These are phyloP conservation scores for Rauvolfia tetraphylla DNA, from an alignment of 257 asterid species.

Conservation along the genomic window DNA sequence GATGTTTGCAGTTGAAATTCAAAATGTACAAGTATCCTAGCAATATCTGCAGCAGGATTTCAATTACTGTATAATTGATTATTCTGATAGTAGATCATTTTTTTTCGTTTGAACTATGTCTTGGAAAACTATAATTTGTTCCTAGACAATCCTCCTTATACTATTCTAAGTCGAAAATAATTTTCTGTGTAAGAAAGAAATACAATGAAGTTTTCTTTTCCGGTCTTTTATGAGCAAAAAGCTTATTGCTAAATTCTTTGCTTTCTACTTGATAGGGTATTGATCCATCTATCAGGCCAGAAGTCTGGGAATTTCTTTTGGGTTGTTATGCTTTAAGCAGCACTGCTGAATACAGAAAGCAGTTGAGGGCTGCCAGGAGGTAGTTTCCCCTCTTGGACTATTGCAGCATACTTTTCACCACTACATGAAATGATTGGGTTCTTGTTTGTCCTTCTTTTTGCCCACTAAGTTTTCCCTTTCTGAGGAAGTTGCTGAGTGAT, in stretches of 20 bases:
- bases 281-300: constrained; percentile 91
- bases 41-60: background rate
- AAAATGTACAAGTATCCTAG: too few species aligned
- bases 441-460: background rate
- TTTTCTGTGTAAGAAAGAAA: background rate
- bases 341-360: constrained; percentile 72
- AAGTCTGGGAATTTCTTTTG: constrained; percentile 98
- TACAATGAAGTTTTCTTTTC: background rate
- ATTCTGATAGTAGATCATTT: background rate
- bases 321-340: constrained; percentile 91
- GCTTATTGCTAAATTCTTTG: constrained; percentile 13
- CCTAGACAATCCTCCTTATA: background rate
- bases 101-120: background rate
- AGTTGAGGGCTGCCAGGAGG: constrained; percentile 89
- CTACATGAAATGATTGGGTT: background rate
- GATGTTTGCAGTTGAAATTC: background rate
- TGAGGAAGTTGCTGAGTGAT: background rate
- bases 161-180: background rate
- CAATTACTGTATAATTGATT: background rate
- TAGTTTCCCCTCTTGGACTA: constrained; percentile 23
- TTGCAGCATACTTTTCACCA: background rate
- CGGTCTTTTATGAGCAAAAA: background rate
- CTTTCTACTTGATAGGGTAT: constrained; percentile 64
- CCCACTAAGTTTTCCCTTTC: background rate
- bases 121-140: background rate